A percentile compares a stretch with the other conserved stretches of the same genome.
phyloP scores from a whole-genome alignment of 768 basidiomycete genomes.

The Exsudoporus frostii region DNA sequence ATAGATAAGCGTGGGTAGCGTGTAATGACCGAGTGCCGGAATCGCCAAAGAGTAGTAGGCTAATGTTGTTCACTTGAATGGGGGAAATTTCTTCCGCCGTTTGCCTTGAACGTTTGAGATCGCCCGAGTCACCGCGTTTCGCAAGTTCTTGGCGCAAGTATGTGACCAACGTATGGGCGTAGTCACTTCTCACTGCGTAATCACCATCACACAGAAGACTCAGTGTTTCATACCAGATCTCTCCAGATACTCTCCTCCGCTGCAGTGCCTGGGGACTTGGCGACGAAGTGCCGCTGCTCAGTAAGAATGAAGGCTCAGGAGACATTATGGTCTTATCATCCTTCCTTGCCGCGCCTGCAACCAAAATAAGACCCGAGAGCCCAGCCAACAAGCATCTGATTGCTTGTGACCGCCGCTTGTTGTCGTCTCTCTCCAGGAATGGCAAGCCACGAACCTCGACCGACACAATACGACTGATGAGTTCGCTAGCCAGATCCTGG shows the following conservation, averaged over 20 bases:
- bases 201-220: constrained; percentile 79
- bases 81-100: constrained; percentile 46
- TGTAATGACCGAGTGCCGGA: constrained; percentile 69
- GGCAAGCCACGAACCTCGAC: constrained; percentile 64
- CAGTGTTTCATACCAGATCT: constrained; percentile 89
- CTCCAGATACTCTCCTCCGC: constrained; percentile 68
- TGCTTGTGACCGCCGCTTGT: constrained; percentile 54
- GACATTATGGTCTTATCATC: constrained; percentile 11
- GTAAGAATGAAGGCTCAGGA: constrained; percentile 26
- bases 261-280: constrained; percentile 42
- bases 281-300: constrained; percentile 26
- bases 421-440: constrained; percentile 37
- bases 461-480: constrained; percentile 68
- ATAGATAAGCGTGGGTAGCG: constrained; percentile 77
- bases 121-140: constrained; percentile 47
- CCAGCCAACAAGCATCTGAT: constrained; percentile 69
- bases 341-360: constrained; percentile 46
- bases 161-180: constrained; percentile 66
- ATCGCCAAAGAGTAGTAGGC: constrained; percentile 54
- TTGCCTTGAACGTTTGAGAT: constrained; percentile 43
- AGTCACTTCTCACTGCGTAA: constrained; percentile 75
- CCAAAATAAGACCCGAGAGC: constrained; percentile 64
- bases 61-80: constrained; percentile 46
- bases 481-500: constrained; percentile 83
- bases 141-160: constrained; percentile 78